Conservation (phyloP, 2,329 filamentous ascomycete species). For the Alternaria sp. region DNA sequence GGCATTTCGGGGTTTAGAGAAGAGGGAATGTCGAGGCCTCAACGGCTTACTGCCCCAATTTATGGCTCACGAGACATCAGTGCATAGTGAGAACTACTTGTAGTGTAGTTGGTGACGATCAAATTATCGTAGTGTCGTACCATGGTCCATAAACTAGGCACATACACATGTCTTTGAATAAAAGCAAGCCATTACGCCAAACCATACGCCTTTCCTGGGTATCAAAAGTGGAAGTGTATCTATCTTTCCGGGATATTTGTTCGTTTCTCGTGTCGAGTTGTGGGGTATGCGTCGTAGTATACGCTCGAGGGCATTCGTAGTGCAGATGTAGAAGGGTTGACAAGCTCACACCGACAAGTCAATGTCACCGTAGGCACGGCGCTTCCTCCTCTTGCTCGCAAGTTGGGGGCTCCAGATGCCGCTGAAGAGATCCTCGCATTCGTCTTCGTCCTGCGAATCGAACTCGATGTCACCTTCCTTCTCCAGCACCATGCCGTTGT, state of each 20-base stretch:
- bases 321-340: not conserved
- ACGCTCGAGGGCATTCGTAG: not conserved
- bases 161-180: not conserved
- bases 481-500: constrained; percentile 5
- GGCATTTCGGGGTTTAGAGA: too few species aligned
- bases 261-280: not conserved
- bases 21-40: not conserved
- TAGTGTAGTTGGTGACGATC: not conserved
- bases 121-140: not conserved
- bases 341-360: not conserved
- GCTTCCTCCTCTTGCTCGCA: constrained; percentile 52
- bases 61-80: not conserved
- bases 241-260: not conserved
- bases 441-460: constrained; percentile 70
- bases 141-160: not conserved
- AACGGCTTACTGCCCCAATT: not conserved
- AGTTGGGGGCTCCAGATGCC: constrained; percentile 66
- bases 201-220: not conserved
- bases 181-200: not conserved
- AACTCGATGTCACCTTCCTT: constrained; percentile 59
- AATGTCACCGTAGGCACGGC: not conserved
- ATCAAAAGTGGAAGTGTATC: not conserved
- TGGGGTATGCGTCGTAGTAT: not conserved
- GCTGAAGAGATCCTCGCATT: constrained; percentile 69
- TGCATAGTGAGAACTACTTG: not conserved